Evolutionary conservation across 768 basidiomycete genomes (phyloP).

Genomic region (Pleurotus djamor): DNA sequence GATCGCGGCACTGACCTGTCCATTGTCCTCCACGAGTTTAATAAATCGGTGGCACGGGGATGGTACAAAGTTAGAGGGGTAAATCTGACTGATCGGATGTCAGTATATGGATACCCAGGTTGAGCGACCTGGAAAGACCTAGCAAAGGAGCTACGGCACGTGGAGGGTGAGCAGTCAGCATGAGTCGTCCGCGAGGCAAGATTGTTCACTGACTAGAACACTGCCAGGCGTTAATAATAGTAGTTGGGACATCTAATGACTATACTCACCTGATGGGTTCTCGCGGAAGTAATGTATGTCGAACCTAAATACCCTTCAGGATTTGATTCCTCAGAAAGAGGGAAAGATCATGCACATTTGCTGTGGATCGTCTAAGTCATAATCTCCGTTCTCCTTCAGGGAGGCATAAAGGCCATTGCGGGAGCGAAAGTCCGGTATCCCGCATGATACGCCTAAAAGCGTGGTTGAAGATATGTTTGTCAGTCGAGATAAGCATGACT

Average conservation of each 20-base stretch:
- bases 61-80: conserved; percentile 86
- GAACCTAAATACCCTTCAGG: conserved; percentile 54
- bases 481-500: conserved; percentile 14
- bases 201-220: conserved; percentile 22
- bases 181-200: background rate
- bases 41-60: conserved; percentile 94
- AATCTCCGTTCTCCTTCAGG: conserved; percentile 63
- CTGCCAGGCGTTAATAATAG: conserved; percentile 9
- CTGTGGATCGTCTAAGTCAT: conserved; percentile 87
- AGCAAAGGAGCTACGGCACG: conserved; percentile 66
- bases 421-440: conserved; percentile 90
- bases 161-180: background rate
- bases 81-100: conserved; percentile 67
- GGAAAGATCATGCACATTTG: conserved; percentile 62
- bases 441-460: conserved; percentile 74
- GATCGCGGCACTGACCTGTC: conserved; percentile 51
- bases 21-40: conserved; percentile 79
- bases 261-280: conserved; percentile 74
- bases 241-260: background rate
- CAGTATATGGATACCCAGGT: background rate
- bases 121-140: conserved; percentile 36
- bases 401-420: conserved; percentile 77
- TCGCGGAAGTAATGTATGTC: conserved; percentile 84
- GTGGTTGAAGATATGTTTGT: background rate
- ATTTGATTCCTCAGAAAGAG: background rate